Percentiles rank a stretch among this genome's conserved stretches.
These are phyloP conservation scores for Davidsoniella eucalypti DNA, from an alignment of 2,329 filamentous ascomycete genomes.

Conservation along the genomic window DNA sequence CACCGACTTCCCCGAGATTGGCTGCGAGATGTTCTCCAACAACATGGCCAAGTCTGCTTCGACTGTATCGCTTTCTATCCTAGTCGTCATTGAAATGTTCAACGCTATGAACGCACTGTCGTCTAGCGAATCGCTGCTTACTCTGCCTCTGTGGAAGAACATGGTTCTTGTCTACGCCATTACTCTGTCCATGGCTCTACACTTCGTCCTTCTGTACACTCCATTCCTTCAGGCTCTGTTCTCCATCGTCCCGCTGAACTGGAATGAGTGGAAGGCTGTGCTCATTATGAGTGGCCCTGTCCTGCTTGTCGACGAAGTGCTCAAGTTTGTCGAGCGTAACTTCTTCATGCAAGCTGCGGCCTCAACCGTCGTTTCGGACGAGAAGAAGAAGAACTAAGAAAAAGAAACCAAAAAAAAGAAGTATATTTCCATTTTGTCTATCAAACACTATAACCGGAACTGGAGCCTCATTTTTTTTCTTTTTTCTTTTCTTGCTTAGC, in stretches of 20 bases:
- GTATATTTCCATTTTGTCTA: no score
- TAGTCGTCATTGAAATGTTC: conserved; percentile 98
- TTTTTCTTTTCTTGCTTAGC: no score
- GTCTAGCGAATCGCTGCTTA: conserved; percentile 84
- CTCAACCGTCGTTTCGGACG: conserved; percentile 23
- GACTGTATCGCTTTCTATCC: conserved; percentile 76
- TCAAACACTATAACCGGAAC: no score
- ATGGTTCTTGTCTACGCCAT: conserved; percentile 98
- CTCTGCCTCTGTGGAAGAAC: conserved; percentile 92
- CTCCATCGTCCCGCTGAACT: conserved; percentile 74
- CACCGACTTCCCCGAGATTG: conserved; percentile 69
- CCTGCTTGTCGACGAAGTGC: conserved; percentile 67
- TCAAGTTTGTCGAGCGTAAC: conserved; percentile 61
- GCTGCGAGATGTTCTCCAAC: conserved; percentile 81
- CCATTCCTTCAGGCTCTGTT: conserved; percentile 81
- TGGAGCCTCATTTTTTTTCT: no score
- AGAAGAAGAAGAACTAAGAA: conserved; percentile 28
- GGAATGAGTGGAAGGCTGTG: conserved; percentile 84
- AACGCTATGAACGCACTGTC: conserved; percentile 98
- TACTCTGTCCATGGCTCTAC: conserved; percentile 76
- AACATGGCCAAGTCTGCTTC: conserved; percentile 77
- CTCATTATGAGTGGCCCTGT: conserved; percentile 78
- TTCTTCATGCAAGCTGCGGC: conserved; percentile 39
- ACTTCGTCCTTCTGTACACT: conserved; percentile 85
- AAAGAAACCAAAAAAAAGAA: no score